Evolutionary conservation across 2,329 filamentous ascomycete species (phyloP).

Genomic region (Cercospora beticola): DNA sequence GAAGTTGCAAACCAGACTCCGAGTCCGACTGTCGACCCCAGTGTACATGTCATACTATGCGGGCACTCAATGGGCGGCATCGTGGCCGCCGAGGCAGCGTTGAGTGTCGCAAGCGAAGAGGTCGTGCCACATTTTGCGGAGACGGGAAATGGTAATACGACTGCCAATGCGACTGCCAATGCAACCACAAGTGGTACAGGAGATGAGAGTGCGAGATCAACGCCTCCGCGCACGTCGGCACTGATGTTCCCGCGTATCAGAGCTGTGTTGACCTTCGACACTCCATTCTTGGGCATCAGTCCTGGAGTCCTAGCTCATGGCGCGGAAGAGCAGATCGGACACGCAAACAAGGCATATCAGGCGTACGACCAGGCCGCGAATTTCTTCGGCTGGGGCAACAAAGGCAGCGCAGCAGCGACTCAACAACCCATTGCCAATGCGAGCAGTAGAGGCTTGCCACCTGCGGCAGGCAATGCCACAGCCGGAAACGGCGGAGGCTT

Average conservation of each 20-base stretch:
- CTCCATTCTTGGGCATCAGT: conserved; percentile 80
- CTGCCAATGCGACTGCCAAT: conserved; percentile 8
- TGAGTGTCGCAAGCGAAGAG: conserved; percentile 70
- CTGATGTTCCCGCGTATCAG: conserved; percentile 93
- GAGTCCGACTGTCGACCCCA: conserved; percentile 82
- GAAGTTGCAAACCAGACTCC: conserved; percentile 79
- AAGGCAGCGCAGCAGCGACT: conserved; percentile 19
- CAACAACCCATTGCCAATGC: conserved; percentile 28
- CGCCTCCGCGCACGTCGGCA: conserved; percentile 22
- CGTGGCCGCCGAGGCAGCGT: conserved; percentile 83
- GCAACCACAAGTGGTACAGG: background rate
- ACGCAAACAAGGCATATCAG: conserved; percentile 67
- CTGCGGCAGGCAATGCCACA: conserved; percentile 18
- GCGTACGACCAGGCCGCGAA: conserved; percentile 63
- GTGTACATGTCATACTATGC: conserved; percentile 75
- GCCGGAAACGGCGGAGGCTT: conserved; percentile 32
- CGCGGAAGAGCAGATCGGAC: conserved; percentile 82
- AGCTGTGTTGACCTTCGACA: conserved; percentile 61
- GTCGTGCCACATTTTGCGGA: conserved; percentile 40
- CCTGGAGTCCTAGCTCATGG: conserved; percentile 81
- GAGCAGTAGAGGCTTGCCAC: conserved; percentile 35
- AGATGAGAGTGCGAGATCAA: conserved; percentile 15
- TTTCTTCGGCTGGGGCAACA: conserved; percentile 50
- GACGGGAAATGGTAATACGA: background rate
- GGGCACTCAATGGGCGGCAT: conserved; percentile 92